phyloP scores from a whole-genome alignment of 352 stramenopile species.

The Globisporangium splendens region DNA sequence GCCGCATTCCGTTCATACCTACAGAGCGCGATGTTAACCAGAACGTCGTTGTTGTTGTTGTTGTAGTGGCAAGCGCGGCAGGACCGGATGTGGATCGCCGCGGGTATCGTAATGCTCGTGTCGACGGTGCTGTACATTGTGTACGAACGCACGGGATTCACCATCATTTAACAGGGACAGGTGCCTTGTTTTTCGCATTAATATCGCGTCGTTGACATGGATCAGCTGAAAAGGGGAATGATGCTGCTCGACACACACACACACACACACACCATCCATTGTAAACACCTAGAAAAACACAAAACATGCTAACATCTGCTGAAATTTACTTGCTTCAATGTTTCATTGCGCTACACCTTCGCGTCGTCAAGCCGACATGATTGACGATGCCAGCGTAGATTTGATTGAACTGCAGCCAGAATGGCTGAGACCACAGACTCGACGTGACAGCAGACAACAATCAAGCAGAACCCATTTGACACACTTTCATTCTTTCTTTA shows the following conservation, averaged over 20 bases:
- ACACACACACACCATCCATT: no score
- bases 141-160: conserved; percentile 67
- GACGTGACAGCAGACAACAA: no score
- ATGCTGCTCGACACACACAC: no score
- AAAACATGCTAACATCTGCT: no score
- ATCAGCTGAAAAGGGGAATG: background rate
- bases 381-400: no score
- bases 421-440: no score
- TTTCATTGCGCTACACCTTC: no score
- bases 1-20: background rate
- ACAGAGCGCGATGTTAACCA: background rate
- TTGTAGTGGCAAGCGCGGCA: conserved; percentile 70
- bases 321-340: no score
- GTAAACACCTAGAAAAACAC: no score
- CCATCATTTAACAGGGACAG: conserved; percentile 46
- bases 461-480: background rate
- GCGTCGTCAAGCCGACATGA: no score
- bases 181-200: background rate
- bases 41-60: background rate
- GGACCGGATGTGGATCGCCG: conserved; percentile 77
- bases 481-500: conserved; percentile 7
- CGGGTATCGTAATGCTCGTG: conserved; percentile 51
- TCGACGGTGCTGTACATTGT: conserved; percentile 72
- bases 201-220: background rate
- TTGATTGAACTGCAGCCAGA: no score